Evolutionary conservation across 169 alveolate species (phyloP).

Genomic region (Plasmodium vivax): DNA sequence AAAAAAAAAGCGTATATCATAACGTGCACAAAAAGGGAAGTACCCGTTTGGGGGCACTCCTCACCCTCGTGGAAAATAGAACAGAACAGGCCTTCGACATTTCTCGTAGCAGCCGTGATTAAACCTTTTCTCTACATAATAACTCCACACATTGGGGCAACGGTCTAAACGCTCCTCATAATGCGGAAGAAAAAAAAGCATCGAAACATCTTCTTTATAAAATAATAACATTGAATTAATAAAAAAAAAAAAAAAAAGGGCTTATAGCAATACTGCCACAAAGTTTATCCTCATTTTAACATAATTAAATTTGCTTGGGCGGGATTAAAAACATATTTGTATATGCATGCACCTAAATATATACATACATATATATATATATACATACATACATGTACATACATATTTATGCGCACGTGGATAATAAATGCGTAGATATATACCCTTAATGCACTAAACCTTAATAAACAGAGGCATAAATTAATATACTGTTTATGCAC

Average conservation of each 20-base stretch:
- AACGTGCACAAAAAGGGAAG: background rate
- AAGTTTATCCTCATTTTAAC: background rate
- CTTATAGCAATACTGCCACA: background rate
- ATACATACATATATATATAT: background rate
- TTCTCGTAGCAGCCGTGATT: background rate
- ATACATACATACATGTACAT: background rate
- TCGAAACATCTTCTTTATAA: background rate
- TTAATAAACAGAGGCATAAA: background rate
- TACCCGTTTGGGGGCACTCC: background rate
- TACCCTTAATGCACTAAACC: background rate
- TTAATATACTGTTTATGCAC: background rate
- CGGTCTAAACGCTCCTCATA: background rate
- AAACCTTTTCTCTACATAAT: background rate
- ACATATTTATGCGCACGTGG: background rate
- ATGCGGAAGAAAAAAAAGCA: background rate
- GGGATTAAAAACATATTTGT: background rate
- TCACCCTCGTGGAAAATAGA: background rate
- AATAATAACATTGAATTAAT: background rate
- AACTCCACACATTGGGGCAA: background rate
- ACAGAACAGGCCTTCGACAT: background rate
- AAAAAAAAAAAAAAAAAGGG: background rate
- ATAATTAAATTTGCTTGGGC: background rate
- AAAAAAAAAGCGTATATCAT: background rate
- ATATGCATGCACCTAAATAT: background rate
- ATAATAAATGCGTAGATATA: background rate